These are phyloP conservation scores for Xylaria acuta DNA, from an alignment of 495 filamentous ascomycete species.

Conservation along the genomic window DNA sequence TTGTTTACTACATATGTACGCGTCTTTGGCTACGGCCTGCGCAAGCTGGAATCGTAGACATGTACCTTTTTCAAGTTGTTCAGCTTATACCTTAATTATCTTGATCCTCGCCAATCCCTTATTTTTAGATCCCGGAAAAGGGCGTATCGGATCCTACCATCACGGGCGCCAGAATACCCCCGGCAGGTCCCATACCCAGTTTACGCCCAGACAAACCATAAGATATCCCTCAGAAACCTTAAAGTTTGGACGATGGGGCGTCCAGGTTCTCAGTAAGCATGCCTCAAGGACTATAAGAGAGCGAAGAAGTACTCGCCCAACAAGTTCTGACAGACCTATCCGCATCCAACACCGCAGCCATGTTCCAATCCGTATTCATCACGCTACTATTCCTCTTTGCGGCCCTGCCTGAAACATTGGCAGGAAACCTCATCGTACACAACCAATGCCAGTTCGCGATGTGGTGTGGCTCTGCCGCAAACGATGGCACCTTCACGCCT, in stretches of 20 bases:
- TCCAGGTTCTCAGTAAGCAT: neutral
- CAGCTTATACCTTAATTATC: neutral
- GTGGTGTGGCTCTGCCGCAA: conserved; percentile 31
- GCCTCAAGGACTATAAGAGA: neutral
- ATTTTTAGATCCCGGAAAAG: neutral
- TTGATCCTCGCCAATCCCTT: neutral
- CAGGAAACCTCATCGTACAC: conserved; percentile 20
- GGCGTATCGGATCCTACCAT: neutral
- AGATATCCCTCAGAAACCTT: neutral
- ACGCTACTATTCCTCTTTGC: neutral
- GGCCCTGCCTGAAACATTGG: neutral
- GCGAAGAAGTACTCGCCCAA: neutral
- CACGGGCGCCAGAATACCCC: neutral
- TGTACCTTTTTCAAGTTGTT: neutral
- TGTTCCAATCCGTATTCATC: neutral
- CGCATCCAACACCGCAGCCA: neutral
- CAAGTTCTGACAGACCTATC: too few relatives aligned
- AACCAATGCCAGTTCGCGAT: conserved; percentile 31
- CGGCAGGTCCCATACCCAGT: too few relatives aligned
- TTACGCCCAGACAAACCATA: neutral
- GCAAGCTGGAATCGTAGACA: neutral
- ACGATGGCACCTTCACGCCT: conserved; percentile 29
- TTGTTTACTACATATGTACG: neutral
- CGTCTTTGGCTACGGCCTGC: neutral
- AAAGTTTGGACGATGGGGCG: neutral